Base-by-base conservation (phyloP, 371 early-diverging fungal genomes). In the Apophysomyces sp. region DNA sequence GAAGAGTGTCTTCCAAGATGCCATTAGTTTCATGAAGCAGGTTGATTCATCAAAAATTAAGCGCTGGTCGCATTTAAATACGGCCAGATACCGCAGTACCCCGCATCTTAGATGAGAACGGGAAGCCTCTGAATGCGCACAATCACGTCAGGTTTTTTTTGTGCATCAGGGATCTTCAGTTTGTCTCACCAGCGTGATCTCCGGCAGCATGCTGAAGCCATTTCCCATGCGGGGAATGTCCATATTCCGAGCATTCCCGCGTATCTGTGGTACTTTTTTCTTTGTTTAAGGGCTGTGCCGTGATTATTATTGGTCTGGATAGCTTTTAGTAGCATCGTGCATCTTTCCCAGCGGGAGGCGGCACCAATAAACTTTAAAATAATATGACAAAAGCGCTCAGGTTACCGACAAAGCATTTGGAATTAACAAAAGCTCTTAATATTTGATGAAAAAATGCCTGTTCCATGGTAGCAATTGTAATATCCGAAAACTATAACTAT, bases 281-380 rank as follows among this genome's bases (percentile, higher is more conserved):
- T 44, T 3, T 21, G 9, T 44, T 18, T 18, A 21, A 44, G 21
- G 21, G 18, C 21, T 9, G 7, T 21, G 6, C 24, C 21, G 49
- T n/a, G 0, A 21, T 44, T 18, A 21, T 44, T 21, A 44, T 44
- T 44, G 49, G 49, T 8, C 24, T 44, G 81, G 24, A 44, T 44
- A 44, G 21, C 49, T 44, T 44, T 44, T 44, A 44, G 49, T 21
- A 44, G 49, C 26, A 16, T 21, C 16, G 21, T n/a, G 49, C 21
- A 44, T 8, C 11, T 9, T 9, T 44, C 49, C 49, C 49, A 21
- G 21, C 49, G 49, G 49, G 49, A 44, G 21, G 21, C 21, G 16
- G 21, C 21, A 9, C 8, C 9, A 6, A 3, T 21, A 44, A 21
- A 21, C 1, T 44, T 34, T 34, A 13, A 34, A 34, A 34, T 8